A percentile compares a stretch with the other conserved stretches of the same genome.
These are phyloP conservation scores for Podospora anserina DNA, from an alignment of 495 filamentous ascomycete species.

Conservation along the genomic window DNA sequence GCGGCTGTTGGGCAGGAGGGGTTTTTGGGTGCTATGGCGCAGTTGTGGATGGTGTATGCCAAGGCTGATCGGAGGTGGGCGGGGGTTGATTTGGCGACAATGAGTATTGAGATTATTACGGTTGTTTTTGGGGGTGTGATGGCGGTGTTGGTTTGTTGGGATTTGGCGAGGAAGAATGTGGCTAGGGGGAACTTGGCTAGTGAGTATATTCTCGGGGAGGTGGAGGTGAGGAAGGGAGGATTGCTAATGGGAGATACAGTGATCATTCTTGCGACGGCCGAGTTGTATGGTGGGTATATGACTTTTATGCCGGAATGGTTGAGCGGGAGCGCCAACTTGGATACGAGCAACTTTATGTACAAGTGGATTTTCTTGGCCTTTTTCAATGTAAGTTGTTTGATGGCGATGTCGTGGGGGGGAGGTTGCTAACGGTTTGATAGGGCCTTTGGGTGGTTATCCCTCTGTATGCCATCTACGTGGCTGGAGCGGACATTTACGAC, in stretches of 20 bases:
- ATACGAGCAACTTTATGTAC: conserved; percentile 81
- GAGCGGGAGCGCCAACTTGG: conserved; percentile 68
- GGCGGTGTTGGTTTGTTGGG: conserved; percentile 66
- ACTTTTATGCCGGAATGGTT: conserved; percentile 96
- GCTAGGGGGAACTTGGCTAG: conserved; percentile 13
- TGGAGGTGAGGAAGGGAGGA: neutral
- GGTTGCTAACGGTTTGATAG: neutral
- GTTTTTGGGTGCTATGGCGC: conserved; percentile 51
- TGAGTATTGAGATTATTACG: conserved; percentile 82
- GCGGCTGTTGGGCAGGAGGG: conserved; percentile 49
- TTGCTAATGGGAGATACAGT: conserved; percentile 26
- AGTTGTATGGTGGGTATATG: conserved; percentile 94
- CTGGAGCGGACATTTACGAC: conserved; percentile 55
- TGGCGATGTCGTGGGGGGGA: neutral
- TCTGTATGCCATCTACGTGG: conserved; percentile 68
- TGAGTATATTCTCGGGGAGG: conserved; percentile 31
- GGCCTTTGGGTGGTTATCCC: conserved; percentile 83
- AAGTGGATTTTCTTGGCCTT: conserved; percentile 84
- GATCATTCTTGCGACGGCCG: conserved; percentile 79
- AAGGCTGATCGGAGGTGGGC: conserved; percentile 84
- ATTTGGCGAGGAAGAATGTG: conserved; percentile 55
- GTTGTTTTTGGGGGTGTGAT: conserved; percentile 74
- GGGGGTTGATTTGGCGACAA: conserved; percentile 68
- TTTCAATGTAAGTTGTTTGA: conserved; percentile 57
- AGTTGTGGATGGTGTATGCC: conserved; percentile 90